Base-by-base conservation (phyloP, 1,284 basidiomycete species). In the Cutaneotrichosporon sp. region DNA sequence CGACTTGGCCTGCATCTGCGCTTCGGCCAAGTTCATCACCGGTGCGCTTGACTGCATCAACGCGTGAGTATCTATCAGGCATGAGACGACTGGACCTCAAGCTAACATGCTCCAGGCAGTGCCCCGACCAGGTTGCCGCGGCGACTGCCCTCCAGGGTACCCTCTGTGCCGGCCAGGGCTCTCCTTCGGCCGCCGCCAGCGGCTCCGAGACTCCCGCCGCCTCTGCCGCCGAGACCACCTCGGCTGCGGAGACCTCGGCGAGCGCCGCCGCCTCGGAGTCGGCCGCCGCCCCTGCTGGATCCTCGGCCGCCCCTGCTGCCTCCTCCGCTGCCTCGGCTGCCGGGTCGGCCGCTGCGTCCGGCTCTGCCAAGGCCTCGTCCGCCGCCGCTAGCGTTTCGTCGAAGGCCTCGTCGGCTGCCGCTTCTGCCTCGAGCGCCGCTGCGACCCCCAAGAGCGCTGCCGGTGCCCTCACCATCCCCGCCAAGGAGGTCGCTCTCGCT, bases 1-100 rank as follows among this genome's bases (percentile, higher is more conserved):
- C 40, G 58, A 57, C 56, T 21, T 38, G 26, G 38, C 6, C 16
- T 60, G 58, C 51, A 46, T 56, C 58, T 64, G 63, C 58, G 34
- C 58, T 13, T 36, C 47, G 46, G 34, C 49, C 21, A 14, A 14
- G 18, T 56, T 38, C 53, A n/a, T n/a, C 18, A 10, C 36, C 10
- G 58, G 46, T 14, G 58, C 63, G 36, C 34, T 49, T 13, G 16
- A 26, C 11, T 61, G 60, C 36, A 38, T 51, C 58, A 11, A 56
- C 11, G 8, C 21, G 51, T 61, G 36, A 56, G 60, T 56, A 22
- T 4, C 38, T 5, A 2, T 13, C 13, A 32, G 34, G 22, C 8
- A 13, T 38, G 9, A 21, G 21, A 18, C 58, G 13, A 22, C 31
- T 56, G 32, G 21, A 13, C 13, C 31, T 14, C 36, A 14, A n/a